These are phyloP conservation scores for Camelina neglecta DNA, from an alignment of 345 rosid species.

Conservation along the genomic window DNA sequence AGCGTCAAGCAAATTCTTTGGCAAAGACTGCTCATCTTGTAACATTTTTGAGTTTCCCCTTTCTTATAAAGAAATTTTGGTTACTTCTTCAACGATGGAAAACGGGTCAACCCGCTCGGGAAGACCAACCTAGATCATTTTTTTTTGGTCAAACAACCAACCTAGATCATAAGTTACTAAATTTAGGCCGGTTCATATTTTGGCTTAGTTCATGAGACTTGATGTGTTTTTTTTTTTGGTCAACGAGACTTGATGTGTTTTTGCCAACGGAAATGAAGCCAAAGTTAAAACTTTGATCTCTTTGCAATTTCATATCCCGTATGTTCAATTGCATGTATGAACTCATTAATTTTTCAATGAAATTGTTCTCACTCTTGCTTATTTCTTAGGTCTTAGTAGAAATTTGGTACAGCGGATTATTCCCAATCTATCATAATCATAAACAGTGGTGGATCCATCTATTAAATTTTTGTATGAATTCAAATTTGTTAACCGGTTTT, in stretches of 20 bases:
- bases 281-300: neutral
- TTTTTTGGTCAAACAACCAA: neutral
- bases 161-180: neutral
- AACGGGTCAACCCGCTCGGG: neutral
- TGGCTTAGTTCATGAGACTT: neutral
- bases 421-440: too few relatives aligned
- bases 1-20: too few relatives aligned
- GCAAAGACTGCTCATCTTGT: too few relatives aligned
- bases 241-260: neutral
- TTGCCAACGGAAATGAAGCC: neutral
- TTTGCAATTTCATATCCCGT: neutral
- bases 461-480: too few relatives aligned
- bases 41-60: too few relatives aligned
- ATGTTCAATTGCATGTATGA: neutral
- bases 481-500: too few relatives aligned
- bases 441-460: too few relatives aligned
- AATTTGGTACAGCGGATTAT: too few relatives aligned
- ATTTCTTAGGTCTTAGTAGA: too few relatives aligned
- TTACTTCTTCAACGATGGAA: neutral
- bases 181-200: neutral
- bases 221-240: neutral
- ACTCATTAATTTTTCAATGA: neutral
- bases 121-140: neutral
- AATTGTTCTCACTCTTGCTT: neutral
- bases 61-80: too few relatives aligned